Percentiles rank a stretch among this genome's conserved stretches.
Evolutionary conservation across 2,329 filamentous ascomycete species (phyloP).

Genomic region (Fusarium chlamydosporum): DNA sequence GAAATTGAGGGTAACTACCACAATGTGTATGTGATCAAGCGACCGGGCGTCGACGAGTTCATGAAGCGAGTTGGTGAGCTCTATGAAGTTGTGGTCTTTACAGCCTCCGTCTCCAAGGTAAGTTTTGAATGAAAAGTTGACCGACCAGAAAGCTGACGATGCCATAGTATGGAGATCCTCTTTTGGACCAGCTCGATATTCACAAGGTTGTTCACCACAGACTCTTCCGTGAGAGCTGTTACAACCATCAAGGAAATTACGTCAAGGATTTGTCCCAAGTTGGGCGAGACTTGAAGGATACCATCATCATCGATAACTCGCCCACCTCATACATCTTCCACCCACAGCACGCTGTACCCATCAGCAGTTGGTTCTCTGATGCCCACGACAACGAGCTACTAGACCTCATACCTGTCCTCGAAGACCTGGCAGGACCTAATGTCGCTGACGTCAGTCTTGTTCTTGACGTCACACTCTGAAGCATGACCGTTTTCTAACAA

Average conservation of each 20-base stretch:
- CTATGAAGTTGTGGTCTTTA: conserved; percentile 99
- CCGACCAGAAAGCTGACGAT: conserved; percentile 43
- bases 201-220: conserved; percentile 97
- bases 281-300: conserved; percentile 94
- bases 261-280: conserved; percentile 99
- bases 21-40: conserved; percentile 99
- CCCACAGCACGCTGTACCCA: conserved; percentile 97
- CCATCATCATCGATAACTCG: conserved; percentile 99
- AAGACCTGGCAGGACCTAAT: conserved; percentile 90
- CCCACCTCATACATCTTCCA: conserved; percentile 99
- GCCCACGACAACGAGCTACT: conserved; percentile 98
- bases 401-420: conserved; percentile 96
- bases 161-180: conserved; percentile 89
- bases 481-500: conserved; percentile 52
- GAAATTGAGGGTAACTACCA: conserved; percentile 99
- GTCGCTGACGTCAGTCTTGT: conserved; percentile 98
- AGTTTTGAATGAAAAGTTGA: conserved; percentile 20
- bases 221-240: conserved; percentile 97
- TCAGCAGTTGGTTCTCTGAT: conserved; percentile 99
- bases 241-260: conserved; percentile 99
- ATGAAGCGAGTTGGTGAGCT: conserved; percentile 98
- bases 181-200: conserved; percentile 96
- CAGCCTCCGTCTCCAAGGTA: conserved; percentile 97
- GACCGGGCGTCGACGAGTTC: conserved; percentile 97
- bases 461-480: conserved; percentile 86